Percentiles rank a stretch among this genome's conserved stretches.
Conservation (phyloP, 371 early-diverging fungal genomes). For the Parasitella parasitica region DNA sequence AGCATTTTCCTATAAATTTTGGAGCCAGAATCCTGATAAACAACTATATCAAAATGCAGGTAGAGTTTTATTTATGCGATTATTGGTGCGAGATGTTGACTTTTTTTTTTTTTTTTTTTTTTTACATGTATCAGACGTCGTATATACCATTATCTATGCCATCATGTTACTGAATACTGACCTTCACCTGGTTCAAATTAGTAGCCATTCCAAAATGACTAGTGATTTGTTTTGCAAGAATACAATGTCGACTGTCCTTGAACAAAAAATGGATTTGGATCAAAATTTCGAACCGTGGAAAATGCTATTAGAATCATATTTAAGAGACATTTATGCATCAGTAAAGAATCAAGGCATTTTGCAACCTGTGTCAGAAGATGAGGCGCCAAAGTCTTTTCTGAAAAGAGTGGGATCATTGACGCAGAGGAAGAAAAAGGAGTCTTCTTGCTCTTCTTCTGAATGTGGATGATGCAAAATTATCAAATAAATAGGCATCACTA, state of each 20-base stretch:
- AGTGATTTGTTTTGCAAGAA: slow-evolving; percentile 50
- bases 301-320: not conserved
- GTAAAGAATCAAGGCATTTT: slow-evolving; percentile 63
- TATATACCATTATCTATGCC: slow-evolving; percentile 82
- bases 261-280: slow-evolving; percentile 13
- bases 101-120: too few species aligned
- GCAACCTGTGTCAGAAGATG: slow-evolving; percentile 36
- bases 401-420: slow-evolving; percentile 15
- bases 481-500: too few species aligned
- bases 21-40: slow-evolving; percentile 62
- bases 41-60: slow-evolving; percentile 40
- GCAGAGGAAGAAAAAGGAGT: slow-evolving; percentile 2
- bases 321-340: slow-evolving; percentile 60
- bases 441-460: not conserved
- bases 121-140: slow-evolving; percentile 47
- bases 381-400: slow-evolving; percentile 4
- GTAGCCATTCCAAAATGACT: slow-evolving; percentile 52
- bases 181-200: slow-evolving; percentile 67
- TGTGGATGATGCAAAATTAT: not conserved
- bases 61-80: slow-evolving; percentile 2
- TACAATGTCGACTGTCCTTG: slow-evolving; percentile 46
- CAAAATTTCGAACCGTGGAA: not conserved
- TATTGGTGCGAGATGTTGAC: not conserved
- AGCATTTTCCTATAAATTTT: slow-evolving; percentile 74
- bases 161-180: slow-evolving; percentile 90